Base-by-base conservation (phyloP, 192 early-diverging fungal species). In the Rhizoclosmatium globosum region DNA sequence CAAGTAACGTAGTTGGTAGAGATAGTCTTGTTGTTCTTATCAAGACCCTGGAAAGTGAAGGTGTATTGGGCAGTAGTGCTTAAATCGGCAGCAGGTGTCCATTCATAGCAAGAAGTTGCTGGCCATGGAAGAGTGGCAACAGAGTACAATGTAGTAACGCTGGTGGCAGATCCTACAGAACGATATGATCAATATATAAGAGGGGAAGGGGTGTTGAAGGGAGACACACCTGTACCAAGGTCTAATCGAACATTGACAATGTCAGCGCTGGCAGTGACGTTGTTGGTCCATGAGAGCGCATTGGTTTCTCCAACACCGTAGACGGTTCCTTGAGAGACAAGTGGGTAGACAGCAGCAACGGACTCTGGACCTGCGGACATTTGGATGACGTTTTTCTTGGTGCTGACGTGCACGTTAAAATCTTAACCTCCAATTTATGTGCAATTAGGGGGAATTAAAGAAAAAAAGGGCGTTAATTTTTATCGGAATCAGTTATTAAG, bases 61-160 rank as follows among this genome's bases (percentile, higher is more conserved):
- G 72, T 74, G 61, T 74, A 74, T 9, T 62, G 59, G 7, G 60
- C 60, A 62, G 15, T 7, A 9, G 23, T n/a, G 6, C 41, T 48
- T 41, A 74, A 47, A 43, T 59, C 62, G 4, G 72, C 41, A 47
- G 56, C 43, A 4, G 72, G 72, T 3, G 72, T 74, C 72, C 72
- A 74, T 62, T 45, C 60, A 43, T 48, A 74, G 59, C 72, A 74
- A 62, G 56, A 44, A 2, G 72, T 64, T 17, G 72, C 72, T 13
- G 72, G 72, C 53, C 39, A 74, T 19, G 72, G 42, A 21, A 74
- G 13, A 43, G 38, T 74, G 2, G 38, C 59, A 46, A 62, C 15
- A 17, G 56, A 17, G 72, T 74, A 62, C 7, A 74, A 39, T 21
- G n/a, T 42, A 9, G 11, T 48, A 48, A 71, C 41, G 13, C 21